Conservation (phyloP, 176 grass and related monocot species). For the Tillandsia leiboldiana region DNA sequence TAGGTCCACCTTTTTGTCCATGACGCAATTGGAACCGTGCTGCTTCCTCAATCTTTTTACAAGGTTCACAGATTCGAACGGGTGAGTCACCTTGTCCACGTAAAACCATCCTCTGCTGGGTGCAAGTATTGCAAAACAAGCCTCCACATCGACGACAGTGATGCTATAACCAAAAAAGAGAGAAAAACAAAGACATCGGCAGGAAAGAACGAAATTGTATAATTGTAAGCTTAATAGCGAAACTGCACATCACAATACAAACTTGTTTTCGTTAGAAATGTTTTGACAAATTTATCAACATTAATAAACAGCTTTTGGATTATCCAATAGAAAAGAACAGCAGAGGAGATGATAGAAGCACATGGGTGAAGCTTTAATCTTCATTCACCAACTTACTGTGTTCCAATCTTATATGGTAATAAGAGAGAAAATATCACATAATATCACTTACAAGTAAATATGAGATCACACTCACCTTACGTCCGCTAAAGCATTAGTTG, state of each 20-base stretch:
- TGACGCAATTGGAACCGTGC: constrained; percentile 76
- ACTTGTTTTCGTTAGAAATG: no score
- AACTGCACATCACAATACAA: background rate
- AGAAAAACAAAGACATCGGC: background rate
- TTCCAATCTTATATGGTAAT: no score
- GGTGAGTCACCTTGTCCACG: constrained; percentile 81
- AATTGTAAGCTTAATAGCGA: background rate
- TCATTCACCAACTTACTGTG: no score
- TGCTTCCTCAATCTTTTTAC: constrained; percentile 82
- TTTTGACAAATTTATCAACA: no score
- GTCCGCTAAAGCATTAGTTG: no score
- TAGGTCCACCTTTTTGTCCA: constrained; percentile 46
- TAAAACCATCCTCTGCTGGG: constrained; percentile 79
- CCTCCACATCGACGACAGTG: constrained; percentile 92
- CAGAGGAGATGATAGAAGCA: no score
- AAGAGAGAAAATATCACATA: no score
- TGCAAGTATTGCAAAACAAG: constrained; percentile 81
- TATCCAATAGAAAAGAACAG: no score
- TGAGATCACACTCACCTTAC: no score
- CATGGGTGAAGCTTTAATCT: no score
- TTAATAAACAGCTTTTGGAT: no score
- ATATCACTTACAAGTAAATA: no score
- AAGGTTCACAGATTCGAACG: constrained; percentile 86
- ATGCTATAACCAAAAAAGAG: constrained; percentile 41
- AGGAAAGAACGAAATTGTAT: background rate